Conservation (phyloP, 2,329 filamentous ascomycete genomes). For the Aspergillus thermomutatus region DNA sequence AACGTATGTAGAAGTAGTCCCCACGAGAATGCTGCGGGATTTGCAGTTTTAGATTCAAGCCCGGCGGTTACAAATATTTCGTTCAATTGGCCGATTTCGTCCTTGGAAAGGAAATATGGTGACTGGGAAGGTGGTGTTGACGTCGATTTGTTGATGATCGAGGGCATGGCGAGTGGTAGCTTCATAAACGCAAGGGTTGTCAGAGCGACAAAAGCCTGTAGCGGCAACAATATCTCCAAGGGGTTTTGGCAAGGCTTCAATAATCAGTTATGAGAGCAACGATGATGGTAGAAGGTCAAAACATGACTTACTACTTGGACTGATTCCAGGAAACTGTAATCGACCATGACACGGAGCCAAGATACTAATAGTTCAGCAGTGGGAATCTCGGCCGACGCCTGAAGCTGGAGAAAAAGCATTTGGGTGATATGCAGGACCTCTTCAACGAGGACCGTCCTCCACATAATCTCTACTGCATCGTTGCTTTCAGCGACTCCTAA, state of each 20-base stretch:
- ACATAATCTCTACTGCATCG: slow-evolving; percentile 58
- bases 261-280: slow-evolving; percentile 14
- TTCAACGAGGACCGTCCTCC: slow-evolving; percentile 61
- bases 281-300: slow-evolving; percentile 1
- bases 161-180: slow-evolving; percentile 57
- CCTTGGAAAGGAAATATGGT: slow-evolving; percentile 66
- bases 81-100: slow-evolving; percentile 70
- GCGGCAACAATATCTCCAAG: slow-evolving; percentile 44
- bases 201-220: slow-evolving; percentile 67
- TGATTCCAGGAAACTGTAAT: slow-evolving; percentile 66
- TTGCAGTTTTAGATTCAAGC: slow-evolving; percentile 58
- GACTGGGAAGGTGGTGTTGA: slow-evolving; percentile 34
- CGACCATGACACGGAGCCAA: slow-evolving; percentile 73
- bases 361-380: slow-evolving; percentile 58
- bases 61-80: slow-evolving; percentile 62
- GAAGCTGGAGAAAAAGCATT: slow-evolving; percentile 67
- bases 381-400: slow-evolving; percentile 56
- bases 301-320: slow-evolving; percentile 53
- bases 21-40: slow-evolving; percentile 78
- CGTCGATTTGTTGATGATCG: slow-evolving; percentile 39
- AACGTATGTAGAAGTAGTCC: slow-evolving; percentile 70
- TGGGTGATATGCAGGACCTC: slow-evolving; percentile 73
- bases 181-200: slow-evolving; percentile 72
- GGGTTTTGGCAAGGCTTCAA: slow-evolving; percentile 40
- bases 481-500: slow-evolving; percentile 47